phyloP scores from a whole-genome alignment of 2,329 filamentous ascomycete species.

The Byssochlamys sp. region DNA sequence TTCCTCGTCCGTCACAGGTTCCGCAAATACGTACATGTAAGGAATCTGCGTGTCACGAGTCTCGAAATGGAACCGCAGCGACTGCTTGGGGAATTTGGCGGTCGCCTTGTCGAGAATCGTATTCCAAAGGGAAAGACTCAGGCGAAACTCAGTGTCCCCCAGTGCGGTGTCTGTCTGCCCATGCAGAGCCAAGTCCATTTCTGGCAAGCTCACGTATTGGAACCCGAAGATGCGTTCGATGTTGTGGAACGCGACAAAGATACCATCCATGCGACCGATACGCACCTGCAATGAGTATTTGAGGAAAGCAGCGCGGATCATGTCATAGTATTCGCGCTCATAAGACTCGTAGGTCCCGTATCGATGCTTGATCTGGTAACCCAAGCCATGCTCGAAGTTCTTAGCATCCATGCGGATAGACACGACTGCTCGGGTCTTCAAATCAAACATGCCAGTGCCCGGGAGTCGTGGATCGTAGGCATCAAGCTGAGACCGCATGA shows the following conservation, averaged over 20 bases:
- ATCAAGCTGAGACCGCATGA: conserved; percentile 92
- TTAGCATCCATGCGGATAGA: conserved; percentile 78
- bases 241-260: conserved; percentile 95
- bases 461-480: conserved; percentile 77
- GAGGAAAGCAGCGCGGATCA: conserved; percentile 86
- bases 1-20: conserved; percentile 65
- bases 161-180: conserved; percentile 57
- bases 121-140: conserved; percentile 71
- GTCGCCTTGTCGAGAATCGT: conserved; percentile 68
- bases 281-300: conserved; percentile 96
- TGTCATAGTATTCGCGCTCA: conserved; percentile 91
- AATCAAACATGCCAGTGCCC: conserved; percentile 85
- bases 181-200: conserved; percentile 88
- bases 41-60: conserved; percentile 52
- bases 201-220: conserved; percentile 76
- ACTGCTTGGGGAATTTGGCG: conserved; percentile 60
- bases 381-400: conserved; percentile 63
- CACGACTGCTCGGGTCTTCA: conserved; percentile 88
- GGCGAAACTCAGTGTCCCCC: conserved; percentile 76
- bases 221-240: conserved; percentile 92
- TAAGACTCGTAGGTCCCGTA: conserved; percentile 80
- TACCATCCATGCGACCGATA: conserved; percentile 96
- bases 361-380: conserved; percentile 73
- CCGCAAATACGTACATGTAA: conserved; percentile 81
- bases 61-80: conserved; percentile 73